A percentile compares a stretch with the other conserved stretches of the same genome.
Evolutionary conservation across 2,329 filamentous ascomycete genomes (phyloP).

Genomic region (Exophiala spinifera): DNA sequence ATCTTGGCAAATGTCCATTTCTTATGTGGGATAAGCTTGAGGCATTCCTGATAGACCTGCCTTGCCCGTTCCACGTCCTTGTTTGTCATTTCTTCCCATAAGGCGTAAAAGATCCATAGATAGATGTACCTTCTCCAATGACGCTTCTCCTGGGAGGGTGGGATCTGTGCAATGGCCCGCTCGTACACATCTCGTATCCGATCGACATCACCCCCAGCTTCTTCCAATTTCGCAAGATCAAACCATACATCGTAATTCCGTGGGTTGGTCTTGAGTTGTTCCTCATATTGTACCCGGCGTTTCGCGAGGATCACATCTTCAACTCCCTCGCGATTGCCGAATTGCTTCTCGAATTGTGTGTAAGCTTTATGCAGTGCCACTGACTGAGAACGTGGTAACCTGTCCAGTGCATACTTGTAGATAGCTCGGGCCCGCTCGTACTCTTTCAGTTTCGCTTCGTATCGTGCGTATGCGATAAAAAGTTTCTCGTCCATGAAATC

Average conservation of each 20-base stretch:
- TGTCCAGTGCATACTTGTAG: constrained; percentile 93
- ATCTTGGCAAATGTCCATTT: constrained; percentile 97
- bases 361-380: constrained; percentile 86
- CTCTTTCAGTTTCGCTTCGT: constrained; percentile 91
- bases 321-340: constrained; percentile 86
- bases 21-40: constrained; percentile 88
- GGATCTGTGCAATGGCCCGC: constrained; percentile 89
- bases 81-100: constrained; percentile 88
- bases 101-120: constrained; percentile 93
- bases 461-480: constrained; percentile 93
- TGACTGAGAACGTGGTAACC: constrained; percentile 82
- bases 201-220: constrained; percentile 76
- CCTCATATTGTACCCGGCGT: constrained; percentile 87
- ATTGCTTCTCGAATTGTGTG: constrained; percentile 97
- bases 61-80: constrained; percentile 74
- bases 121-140: constrained; percentile 98
- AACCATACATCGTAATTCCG: constrained; percentile 99
- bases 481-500: constrained; percentile 95
- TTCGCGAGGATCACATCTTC: constrained; percentile 97
- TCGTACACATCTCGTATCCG: constrained; percentile 91
- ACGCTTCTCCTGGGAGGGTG: constrained; percentile 91
- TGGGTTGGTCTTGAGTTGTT: constrained; percentile 86
- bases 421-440: constrained; percentile 91
- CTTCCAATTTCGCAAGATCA: constrained; percentile 87
- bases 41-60: constrained; percentile 85